phyloP scores from a whole-genome alignment of 2,329 filamentous ascomycete species.

The Dactylellina haptotyla region DNA sequence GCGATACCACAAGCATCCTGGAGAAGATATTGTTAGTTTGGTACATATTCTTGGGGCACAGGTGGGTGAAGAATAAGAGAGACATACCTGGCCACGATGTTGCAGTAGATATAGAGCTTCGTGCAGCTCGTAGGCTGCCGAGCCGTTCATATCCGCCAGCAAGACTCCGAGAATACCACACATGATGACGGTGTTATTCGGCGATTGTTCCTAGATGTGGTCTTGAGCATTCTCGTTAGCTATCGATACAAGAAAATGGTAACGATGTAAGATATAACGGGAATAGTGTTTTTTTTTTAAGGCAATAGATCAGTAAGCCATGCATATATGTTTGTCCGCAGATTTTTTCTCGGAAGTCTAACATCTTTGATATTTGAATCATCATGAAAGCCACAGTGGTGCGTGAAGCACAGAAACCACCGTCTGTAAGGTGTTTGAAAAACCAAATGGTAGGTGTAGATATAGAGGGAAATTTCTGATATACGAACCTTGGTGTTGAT shows the following conservation, averaged over 20 bases:
- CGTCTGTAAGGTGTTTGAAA: neutral
- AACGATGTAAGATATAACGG: neutral
- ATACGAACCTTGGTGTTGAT: constrained; percentile 19
- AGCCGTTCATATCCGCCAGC: constrained; percentile 67
- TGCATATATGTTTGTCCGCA: constrained; percentile 58
- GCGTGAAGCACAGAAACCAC: no score
- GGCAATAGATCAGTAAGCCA: constrained; percentile 53
- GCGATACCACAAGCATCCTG: constrained; percentile 85
- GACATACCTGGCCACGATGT: constrained; percentile 60
- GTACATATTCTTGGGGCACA: constrained; percentile 74
- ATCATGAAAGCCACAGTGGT: constrained; percentile 55
- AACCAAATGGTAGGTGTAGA: neutral
- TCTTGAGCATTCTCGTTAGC: constrained; percentile 10
- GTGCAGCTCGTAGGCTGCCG: constrained; percentile 73
- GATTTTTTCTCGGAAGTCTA: constrained; percentile 62
- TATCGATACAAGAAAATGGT: constrained; percentile 3
- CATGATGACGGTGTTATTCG: constrained; percentile 63
- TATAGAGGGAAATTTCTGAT: neutral
- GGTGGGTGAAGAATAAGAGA: constrained; percentile 59
- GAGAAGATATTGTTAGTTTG: constrained; percentile 65
- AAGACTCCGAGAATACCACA: constrained; percentile 73
- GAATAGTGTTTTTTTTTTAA: neutral
- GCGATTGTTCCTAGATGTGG: neutral
- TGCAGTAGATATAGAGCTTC: constrained; percentile 78
- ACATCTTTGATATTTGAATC: constrained; percentile 61